Evolutionary conservation across 108 stramenopile genomes (phyloP).

Genomic region (Skeletonema costatum): DNA sequence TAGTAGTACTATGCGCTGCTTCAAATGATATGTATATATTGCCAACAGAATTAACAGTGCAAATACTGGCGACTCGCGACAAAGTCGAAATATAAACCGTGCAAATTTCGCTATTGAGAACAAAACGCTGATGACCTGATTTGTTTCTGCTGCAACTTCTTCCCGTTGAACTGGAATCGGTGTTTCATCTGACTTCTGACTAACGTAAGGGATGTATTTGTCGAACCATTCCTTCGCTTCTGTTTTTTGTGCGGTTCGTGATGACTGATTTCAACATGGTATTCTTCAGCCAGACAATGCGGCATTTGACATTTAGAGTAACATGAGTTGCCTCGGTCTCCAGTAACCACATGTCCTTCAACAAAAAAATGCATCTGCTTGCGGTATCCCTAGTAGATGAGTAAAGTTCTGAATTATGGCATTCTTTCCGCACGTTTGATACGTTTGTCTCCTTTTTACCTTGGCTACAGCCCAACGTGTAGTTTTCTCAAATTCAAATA

Average conservation of each 20-base stretch:
- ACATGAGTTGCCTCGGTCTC: conserved; percentile 41
- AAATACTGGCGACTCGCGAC: neutral
- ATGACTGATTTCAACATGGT: conserved; percentile 69
- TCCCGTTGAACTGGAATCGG: neutral
- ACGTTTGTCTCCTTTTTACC: conserved; percentile 35
- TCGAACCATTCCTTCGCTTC: conserved; percentile 6
- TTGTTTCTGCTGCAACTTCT: neutral
- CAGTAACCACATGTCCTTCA: conserved; percentile 71
- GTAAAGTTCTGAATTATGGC: conserved; percentile 39
- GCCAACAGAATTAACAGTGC: neutral
- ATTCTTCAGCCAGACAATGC: conserved; percentile 59
- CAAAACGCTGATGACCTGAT: neutral
- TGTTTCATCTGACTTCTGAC: neutral
- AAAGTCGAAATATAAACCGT: neutral
- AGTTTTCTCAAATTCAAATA: conserved; percentile 24
- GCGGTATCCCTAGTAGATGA: conserved; percentile 13
- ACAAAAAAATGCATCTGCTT: conserved; percentile 66
- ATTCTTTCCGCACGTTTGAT: conserved; percentile 24
- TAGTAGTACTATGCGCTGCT: neutral
- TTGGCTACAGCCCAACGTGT: conserved; percentile 21
- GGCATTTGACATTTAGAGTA: conserved; percentile 39
- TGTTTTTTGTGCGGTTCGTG: conserved; percentile 31
- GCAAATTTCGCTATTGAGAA: neutral
- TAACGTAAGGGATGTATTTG: neutral
- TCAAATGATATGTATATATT: neutral